Base-by-base conservation (phyloP, 2,329 filamentous ascomycete genomes). In the Exophiala aquamarina region DNA sequence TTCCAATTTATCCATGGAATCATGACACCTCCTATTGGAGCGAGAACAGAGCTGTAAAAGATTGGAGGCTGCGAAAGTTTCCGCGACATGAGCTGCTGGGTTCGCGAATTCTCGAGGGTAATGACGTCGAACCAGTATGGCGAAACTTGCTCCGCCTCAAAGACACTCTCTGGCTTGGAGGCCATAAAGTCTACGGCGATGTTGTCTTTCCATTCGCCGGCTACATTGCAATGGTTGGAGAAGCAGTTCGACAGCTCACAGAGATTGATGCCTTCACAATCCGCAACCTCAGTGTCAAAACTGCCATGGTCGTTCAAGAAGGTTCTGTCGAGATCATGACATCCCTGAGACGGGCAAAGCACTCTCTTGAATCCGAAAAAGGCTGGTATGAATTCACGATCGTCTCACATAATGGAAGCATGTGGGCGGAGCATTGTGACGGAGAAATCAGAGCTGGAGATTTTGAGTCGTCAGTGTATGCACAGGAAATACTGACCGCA, bases 1-100 rank as follows among this genome's bases (percentile, higher is more conserved):
- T 59, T 3, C 54, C 57, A 5, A 28, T 33, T 1, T 59, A 59
- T 41, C 40, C 52, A 4, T 59, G 58, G 58, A 50, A 56, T 34
- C 58, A 64, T 43, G 13, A 36, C 1, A 44, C 6, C 2, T 14
- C 14, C 3, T 49, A 59, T 23, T 62, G 59, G 59, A 17, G 35
- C 8, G 60, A 63, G 36, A 43, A 58, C 2, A 41, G 59, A 9
- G 5, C 50, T 14, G 55, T 34, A 19, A 42, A 41, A 31, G 37
- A 50, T 4, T 49, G 40, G 19, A 44, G 53, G 9, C 13, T 17
- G 1, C 47, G 47, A 6, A 17, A 34, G 21, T 28, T 48, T 11
- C 29, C 41, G 3, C 43, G 17, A 3, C 55, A 59, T 23, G 48
- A 60, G 26, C 37, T 61, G 4, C 51, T 61, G 2, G 59, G 60